Evolutionary conservation across 2,329 filamentous ascomycete species (phyloP).

Genomic region (Phaeosphaeriaceae sp.): DNA sequence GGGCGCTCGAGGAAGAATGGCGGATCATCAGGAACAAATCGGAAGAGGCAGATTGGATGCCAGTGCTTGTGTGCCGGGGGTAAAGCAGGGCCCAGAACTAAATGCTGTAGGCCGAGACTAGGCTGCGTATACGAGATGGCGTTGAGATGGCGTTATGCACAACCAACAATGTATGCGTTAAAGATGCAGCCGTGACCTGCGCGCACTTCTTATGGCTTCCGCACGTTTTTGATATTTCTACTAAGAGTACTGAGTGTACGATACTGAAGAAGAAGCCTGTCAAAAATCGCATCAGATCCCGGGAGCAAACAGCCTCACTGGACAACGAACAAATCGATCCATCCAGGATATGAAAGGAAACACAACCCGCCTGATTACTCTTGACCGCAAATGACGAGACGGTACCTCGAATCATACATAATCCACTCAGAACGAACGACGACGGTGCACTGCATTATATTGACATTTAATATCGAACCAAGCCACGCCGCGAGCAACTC

Average conservation of each 20-base stretch:
- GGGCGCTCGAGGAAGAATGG: not conserved
- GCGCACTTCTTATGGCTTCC: not conserved
- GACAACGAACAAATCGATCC: too few relatives aligned
- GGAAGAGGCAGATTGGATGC: not conserved
- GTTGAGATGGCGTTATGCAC: conserved; percentile 4
- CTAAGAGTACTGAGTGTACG: not conserved
- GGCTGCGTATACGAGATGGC: conserved; percentile 17
- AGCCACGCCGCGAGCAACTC: not conserved
- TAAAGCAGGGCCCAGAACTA: not conserved
- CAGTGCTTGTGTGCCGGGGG: not conserved
- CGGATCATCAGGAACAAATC: not conserved
- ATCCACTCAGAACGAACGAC: not conserved
- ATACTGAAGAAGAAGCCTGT: not conserved
- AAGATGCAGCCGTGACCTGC: conserved; percentile 10
- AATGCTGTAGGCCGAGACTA: not conserved
- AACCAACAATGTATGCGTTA: conserved; percentile 7
- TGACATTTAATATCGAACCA: not conserved
- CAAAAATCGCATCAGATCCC: not conserved
- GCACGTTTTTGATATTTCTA: not conserved
- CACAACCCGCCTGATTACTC: not conserved
- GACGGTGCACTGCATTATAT: not conserved
- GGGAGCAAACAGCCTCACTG: not conserved
- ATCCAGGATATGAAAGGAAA: not conserved
- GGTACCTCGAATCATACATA: not conserved
- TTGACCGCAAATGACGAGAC: too few relatives aligned